phyloP scores from a whole-genome alignment of 73 alveolate genomes.

The Paraurostyla sp. region DNA sequence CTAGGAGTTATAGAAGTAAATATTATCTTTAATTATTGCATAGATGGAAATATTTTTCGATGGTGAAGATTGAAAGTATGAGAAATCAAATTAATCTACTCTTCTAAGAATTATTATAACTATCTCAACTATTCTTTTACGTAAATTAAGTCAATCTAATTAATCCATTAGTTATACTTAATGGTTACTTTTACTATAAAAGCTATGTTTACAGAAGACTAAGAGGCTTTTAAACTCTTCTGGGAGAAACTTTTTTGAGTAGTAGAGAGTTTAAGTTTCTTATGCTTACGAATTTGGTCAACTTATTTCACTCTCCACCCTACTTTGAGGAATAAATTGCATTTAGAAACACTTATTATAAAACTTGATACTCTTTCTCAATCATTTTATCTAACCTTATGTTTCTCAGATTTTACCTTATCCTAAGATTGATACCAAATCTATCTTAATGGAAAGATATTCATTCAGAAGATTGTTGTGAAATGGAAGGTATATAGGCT shows the following conservation, averaged over 20 bases:
- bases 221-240: constrained; percentile 24
- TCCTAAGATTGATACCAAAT: constrained; percentile 13
- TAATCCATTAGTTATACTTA: background rate
- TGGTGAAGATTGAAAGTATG: background rate
- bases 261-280: constrained; percentile 44
- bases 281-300: constrained; percentile 14
- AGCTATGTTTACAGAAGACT: constrained; percentile 1
- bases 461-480: constrained; percentile 51
- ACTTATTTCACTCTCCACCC: constrained; percentile 37
- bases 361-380: constrained; percentile 15
- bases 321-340: constrained; percentile 16
- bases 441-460: constrained; percentile 41
- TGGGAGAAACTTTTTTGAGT: constrained; percentile 17
- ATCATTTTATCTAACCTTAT: constrained; percentile 22
- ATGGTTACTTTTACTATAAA: constrained; percentile 15
- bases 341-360: background rate
- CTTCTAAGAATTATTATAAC: constrained; percentile 3
- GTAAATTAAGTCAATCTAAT: background rate
- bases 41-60: constrained; percentile 26
- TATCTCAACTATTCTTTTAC: background rate
- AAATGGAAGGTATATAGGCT: constrained; percentile 56
- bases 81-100: background rate
- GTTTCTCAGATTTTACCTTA: constrained; percentile 47
- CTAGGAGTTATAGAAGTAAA: background rate
- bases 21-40: background rate